These are phyloP conservation scores for Sisymbrium altissimum DNA, from an alignment of 345 rosid genomes.

Conservation along the genomic window DNA sequence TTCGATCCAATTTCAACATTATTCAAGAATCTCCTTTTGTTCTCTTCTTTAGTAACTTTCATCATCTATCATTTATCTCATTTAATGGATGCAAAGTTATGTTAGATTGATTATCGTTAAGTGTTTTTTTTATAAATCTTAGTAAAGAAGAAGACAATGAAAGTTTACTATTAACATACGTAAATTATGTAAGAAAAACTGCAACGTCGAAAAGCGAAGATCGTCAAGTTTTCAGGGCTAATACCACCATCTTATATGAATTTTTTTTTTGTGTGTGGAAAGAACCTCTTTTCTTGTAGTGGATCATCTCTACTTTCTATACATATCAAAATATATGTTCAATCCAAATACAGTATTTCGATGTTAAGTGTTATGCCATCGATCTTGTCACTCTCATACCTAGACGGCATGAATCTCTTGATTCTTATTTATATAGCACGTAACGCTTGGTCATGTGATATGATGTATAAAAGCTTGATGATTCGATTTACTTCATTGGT, in stretches of 20 bases:
- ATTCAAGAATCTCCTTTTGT: constrained; percentile 74
- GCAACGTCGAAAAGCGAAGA: not conserved
- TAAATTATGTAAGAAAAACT: not conserved
- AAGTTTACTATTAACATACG: not conserved
- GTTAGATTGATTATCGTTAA: not conserved
- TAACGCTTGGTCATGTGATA: constrained; percentile 16
- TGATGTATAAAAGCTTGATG: constrained; percentile 25
- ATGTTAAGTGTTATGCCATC: not conserved
- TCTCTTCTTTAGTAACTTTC: constrained; percentile 23
- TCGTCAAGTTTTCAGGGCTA: no score
- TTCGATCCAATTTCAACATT: constrained; percentile 47
- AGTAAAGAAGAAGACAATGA: constrained; percentile 14
- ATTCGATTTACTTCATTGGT: constrained; percentile 11
- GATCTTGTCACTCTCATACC: not conserved
- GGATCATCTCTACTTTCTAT: not conserved
- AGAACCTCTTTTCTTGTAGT: no score
- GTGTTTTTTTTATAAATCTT: not conserved
- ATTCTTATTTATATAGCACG: constrained; percentile 14
- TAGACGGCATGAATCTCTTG: constrained; percentile 16
- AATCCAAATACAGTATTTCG: not conserved
- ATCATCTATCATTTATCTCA: not conserved
- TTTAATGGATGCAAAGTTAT: not conserved
- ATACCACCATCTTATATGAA: no score
- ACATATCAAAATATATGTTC: not conserved
- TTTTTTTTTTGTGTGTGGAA: no score